Percentiles rank a stretch among this genome's conserved stretches.
These are phyloP conservation scores for Rhodomyrtus tomentosa DNA, from an alignment of 345 rosid species.

Conservation along the genomic window DNA sequence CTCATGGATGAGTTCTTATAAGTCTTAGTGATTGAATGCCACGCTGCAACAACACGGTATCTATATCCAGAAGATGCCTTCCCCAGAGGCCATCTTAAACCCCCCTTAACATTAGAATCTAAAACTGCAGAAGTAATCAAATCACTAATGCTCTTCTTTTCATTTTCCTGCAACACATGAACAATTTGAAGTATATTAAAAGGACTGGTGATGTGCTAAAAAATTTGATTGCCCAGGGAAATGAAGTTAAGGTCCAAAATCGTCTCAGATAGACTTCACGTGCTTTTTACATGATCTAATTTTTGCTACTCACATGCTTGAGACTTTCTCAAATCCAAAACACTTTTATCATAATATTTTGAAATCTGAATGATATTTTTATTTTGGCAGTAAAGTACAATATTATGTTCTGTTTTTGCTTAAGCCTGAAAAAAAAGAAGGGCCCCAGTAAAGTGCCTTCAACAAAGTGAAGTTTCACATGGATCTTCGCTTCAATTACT, in stretches of 20 bases:
- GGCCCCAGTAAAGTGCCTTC: not conserved
- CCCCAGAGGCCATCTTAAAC: constrained; percentile 56
- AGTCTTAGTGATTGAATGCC: constrained; percentile 30
- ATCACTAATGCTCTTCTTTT: constrained; percentile 26
- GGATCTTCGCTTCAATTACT: not conserved
- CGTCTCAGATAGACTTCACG: not conserved
- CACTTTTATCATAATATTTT: not conserved
- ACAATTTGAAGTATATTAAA: not conserved
- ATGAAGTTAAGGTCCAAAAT: not conserved
- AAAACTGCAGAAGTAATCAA: constrained; percentile 39
- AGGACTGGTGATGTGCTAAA: not conserved
- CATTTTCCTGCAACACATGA: constrained; percentile 36
- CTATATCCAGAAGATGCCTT: constrained; percentile 29
- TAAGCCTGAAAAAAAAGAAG: not conserved
- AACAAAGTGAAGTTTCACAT: not conserved
- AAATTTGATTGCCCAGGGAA: not conserved
- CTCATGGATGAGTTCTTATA: constrained; percentile 28
- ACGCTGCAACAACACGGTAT: constrained; percentile 27
- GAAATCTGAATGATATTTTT: not conserved
- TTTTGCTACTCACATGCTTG: not conserved
- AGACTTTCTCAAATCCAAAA: not conserved
- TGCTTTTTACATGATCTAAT: not conserved
- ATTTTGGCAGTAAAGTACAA: not conserved
- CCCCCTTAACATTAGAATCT: constrained; percentile 58
- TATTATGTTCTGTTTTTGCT: not conserved